Percentiles rank a stretch among this genome's conserved stretches.
Evolutionary conservation across 768 basidiomycete genomes (phyloP).

Genomic region (Sarcodon sp.): DNA sequence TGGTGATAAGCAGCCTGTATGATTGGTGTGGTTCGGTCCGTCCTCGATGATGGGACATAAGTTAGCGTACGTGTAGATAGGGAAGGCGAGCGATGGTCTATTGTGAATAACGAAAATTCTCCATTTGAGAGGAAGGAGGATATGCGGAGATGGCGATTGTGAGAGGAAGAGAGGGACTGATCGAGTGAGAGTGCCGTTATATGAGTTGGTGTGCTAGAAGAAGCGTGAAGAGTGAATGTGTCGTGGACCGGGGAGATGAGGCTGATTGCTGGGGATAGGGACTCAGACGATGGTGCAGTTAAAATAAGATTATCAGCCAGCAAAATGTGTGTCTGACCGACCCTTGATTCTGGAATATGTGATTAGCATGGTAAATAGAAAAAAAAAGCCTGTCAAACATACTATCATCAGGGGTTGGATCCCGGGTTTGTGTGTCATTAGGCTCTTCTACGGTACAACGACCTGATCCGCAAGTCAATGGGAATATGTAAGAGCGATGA

Average conservation of each 20-base stretch:
- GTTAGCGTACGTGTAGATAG: constrained; percentile 26
- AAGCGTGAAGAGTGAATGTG: constrained; percentile 28
- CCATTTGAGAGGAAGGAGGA: constrained; percentile 56
- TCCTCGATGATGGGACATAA: constrained; percentile 31
- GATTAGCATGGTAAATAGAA: constrained; percentile 1
- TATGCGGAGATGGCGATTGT: constrained; percentile 26
- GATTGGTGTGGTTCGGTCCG: constrained; percentile 30
- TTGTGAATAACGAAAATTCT: constrained; percentile 46
- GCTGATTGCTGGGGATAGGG: constrained; percentile 20
- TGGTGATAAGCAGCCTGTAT: constrained; percentile 67
- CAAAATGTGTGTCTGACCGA: constrained; percentile 27
- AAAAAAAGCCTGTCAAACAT: background rate
- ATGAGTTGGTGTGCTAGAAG: constrained; percentile 22
- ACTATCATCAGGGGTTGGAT: background rate
- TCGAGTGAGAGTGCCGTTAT: constrained; percentile 64
- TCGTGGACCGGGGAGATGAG: constrained; percentile 22
- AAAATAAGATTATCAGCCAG: constrained; percentile 51
- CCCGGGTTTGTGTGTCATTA: background rate
- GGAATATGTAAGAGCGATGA: constrained; percentile 1
- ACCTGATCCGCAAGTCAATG: constrained; percentile 25
- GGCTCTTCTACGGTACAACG: constrained; percentile 37
- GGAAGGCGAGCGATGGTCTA: constrained; percentile 32
- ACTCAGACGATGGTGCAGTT: constrained; percentile 31
- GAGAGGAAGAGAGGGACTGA: constrained; percentile 46
- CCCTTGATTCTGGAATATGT: constrained; percentile 1